These are phyloP conservation scores for Dioscorea dumetorum DNA, from an alignment of 106 monocot genomes.

Conservation along the genomic window DNA sequence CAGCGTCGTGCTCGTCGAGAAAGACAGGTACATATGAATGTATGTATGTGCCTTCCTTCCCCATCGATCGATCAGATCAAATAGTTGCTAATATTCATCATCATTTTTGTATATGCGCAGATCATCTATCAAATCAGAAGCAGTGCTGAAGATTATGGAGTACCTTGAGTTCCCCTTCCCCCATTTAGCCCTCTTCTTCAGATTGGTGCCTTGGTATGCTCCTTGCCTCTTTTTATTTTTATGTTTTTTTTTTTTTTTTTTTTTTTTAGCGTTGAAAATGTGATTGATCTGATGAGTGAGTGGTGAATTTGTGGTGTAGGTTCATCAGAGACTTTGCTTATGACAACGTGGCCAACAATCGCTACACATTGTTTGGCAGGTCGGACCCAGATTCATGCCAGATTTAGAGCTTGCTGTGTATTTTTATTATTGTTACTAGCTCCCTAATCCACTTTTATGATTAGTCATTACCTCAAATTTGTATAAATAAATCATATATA, in stretches of 20 bases:
- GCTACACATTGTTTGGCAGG: constrained; percentile 69
- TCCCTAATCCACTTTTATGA: too few relatives aligned
- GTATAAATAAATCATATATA: too few relatives aligned
- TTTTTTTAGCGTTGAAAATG: too few relatives aligned
- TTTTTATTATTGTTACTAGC: too few relatives aligned
- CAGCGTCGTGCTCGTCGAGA: constrained; percentile 87
- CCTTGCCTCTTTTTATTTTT: not conserved
- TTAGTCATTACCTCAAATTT: too few relatives aligned
- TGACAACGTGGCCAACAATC: constrained; percentile 82
- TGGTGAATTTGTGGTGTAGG: constrained; percentile 19
- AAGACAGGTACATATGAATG: constrained; percentile 44
- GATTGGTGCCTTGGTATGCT: constrained; percentile 65
- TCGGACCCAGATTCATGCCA: constrained; percentile 67
- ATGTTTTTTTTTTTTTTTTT: too few relatives aligned
- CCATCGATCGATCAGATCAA: too few relatives aligned
- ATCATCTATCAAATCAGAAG: constrained; percentile 90
- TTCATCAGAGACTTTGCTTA: constrained; percentile 81
- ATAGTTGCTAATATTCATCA: too few relatives aligned
- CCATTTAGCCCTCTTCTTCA: constrained; percentile 64
- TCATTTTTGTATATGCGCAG: constrained; percentile 13
- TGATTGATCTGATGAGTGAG: too few relatives aligned
- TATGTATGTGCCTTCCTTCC: too few relatives aligned
- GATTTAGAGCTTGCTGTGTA: constrained; percentile 14
- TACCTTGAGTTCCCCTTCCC: constrained; percentile 79
- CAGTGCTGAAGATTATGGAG: constrained; percentile 92